These are phyloP conservation scores for Mallotus repandus DNA, from an alignment of 441 rosid species.

Conservation along the genomic window DNA sequence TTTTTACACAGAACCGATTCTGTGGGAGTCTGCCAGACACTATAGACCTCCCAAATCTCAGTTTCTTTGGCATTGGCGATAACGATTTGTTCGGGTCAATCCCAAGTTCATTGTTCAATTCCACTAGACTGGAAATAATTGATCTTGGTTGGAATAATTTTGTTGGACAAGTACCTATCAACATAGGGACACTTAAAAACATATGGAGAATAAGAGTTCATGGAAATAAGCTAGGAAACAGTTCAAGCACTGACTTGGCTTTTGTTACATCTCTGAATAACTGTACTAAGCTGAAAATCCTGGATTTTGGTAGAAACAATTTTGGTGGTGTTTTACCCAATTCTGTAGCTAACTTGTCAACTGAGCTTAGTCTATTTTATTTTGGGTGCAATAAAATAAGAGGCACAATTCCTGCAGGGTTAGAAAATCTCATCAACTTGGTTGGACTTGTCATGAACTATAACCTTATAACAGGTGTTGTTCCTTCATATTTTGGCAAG, in stretches of 20 bases:
- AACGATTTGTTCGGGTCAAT: constrained; percentile 12
- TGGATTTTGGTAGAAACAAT: background rate
- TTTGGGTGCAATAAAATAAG: background rate
- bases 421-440: background rate
- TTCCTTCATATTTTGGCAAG: constrained; percentile 14
- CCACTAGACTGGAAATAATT: background rate
- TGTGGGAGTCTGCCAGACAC: constrained; percentile 7
- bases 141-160: constrained; percentile 7
- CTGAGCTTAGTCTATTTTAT: background rate
- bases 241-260: constrained; percentile 12
- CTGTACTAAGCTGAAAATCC: constrained; percentile 11
- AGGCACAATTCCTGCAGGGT: constrained; percentile 10
- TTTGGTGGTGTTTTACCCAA: constrained; percentile 16
- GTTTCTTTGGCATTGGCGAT: constrained; percentile 2
- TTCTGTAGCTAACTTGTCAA: constrained; percentile 14
- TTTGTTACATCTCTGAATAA: constrained; percentile 16
- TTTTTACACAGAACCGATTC: constrained; percentile 5
- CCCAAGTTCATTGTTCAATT: constrained; percentile 13
- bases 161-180: constrained; percentile 3
- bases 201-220: constrained; percentile 9
- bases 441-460: background rate
- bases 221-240: constrained; percentile 14
- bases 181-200: background rate
- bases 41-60: constrained; percentile 15
- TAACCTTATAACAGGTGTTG: constrained; percentile 14